Evolutionary conservation across 148 eudicot species (phyloP), one percentile per base, ranked within the genome.

Genomic region (Rhododendron mucronatum): DNA sequence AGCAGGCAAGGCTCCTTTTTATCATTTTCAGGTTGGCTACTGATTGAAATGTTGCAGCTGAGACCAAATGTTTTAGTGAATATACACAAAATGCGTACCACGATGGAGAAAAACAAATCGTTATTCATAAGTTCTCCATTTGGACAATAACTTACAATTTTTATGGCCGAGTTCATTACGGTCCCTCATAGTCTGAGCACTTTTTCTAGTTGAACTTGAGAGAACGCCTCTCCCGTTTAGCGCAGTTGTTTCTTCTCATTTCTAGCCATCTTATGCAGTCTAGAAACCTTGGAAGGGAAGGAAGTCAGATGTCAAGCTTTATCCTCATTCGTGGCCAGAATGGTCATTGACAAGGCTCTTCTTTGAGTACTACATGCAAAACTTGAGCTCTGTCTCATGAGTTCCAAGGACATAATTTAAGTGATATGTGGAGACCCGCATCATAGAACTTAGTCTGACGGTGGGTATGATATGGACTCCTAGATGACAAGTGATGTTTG

Each of bases 211-310:
- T 83, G 69, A 23, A 63, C 69, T 63, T 7, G 77, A 18, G 57
- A 48, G 5, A 41, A 33, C 10, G 39, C 20, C 84, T 57, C 65
- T 55, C 16, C 16, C 6, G 11, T 39, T 59, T 20, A 5, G 33
- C 13, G 1, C 59, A 21, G 57, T 80, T 80, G 50, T 82, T 83
- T 69, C 44, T 69, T 83, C 18, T 69, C 59, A 26, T 83, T 82
- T 82, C 11, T 10, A 33, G 44, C 41, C 41, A 37, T 37, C 14
- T 16, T 75, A 75, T 37, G n/a, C 1, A 71, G 48, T 76, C 4
- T 76, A 9, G n/a, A n/a, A 26, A 30, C 76, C 2, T 71, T 69
- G 3, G 13, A 26, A 0, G 2, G 69, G 28, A 63, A 23, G 69
- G 26, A 21, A 63, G 28, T 63, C 69, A 8, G 15, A 63, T 63